Percentiles rank a stretch among this genome's conserved stretches.
Evolutionary conservation across 2,329 filamentous ascomycete species (phyloP).

Genomic region (Mycogone perniciosa): DNA sequence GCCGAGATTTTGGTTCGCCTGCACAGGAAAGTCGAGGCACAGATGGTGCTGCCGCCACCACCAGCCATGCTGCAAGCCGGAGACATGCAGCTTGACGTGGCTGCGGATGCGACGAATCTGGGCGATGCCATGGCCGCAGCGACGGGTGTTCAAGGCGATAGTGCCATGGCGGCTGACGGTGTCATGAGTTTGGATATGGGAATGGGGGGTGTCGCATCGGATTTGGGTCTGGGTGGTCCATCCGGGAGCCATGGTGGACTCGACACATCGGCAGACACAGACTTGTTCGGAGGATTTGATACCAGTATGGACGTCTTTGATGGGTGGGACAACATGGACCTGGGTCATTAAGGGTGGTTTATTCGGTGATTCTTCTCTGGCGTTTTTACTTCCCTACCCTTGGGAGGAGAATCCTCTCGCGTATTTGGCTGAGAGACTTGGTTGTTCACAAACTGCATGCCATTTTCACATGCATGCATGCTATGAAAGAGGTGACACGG

Average conservation of each 20-base stretch:
- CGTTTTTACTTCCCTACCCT: too few species aligned
- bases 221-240: conserved; percentile 31
- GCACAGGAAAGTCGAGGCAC: conserved; percentile 58
- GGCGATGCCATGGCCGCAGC: conserved; percentile 39
- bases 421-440: too few species aligned
- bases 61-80: conserved; percentile 37
- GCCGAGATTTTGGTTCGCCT: conserved; percentile 59
- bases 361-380: too few species aligned
- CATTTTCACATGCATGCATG: too few species aligned
- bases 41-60: conserved; percentile 43
- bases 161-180: conserved; percentile 33
- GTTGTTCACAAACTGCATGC: too few species aligned
- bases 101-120: conserved; percentile 32
- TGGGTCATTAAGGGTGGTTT: conserved; percentile 13
- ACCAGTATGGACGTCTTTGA: conserved; percentile 41
- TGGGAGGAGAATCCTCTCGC: too few species aligned
- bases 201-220: conserved; percentile 31
- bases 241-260: conserved; percentile 28
- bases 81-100: conserved; percentile 36
- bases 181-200: conserved; percentile 42
- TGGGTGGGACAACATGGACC: conserved; percentile 32
- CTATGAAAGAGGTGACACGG: too few species aligned
- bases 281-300: conserved; percentile 34
- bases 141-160: conserved; percentile 33
- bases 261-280: conserved; percentile 30